Evolutionary conservation across 208 protist species (phyloP), one percentile per base, ranked within the genome.

Genomic region (Naegleria gruberi): DNA sequence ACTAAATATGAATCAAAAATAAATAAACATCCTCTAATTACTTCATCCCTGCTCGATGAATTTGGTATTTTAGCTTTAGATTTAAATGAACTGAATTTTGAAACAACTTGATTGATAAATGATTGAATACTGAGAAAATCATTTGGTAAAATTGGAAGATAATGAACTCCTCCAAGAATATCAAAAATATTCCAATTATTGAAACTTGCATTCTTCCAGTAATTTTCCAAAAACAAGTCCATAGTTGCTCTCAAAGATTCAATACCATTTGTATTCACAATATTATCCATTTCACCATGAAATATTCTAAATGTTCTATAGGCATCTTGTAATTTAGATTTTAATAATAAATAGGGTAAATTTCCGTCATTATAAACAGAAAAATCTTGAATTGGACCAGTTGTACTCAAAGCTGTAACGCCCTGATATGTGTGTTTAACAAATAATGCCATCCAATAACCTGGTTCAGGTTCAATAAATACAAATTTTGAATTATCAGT

Each of bases 391-490:
- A 84, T 84, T 44, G 41, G 34, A 45, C 15, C 41, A 26, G 42
- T 44, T 34, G 34, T 30, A 43, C 44, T 45, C 8, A 23, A 8
- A 30, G 65, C 4, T 6, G 30, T 44, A 4, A 5, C 65, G 65
- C n/a, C n/a, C 30, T 81, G 17, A 30, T 0, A 4, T 84, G 40
- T 10, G 23, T 41, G 4, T 41, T 87, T 87, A 5, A 87, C 83
- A 45, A 10, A 87, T 23, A 47, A 19, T 40, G 12, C 83, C 41
- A 87, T 55, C 43, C 44, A 55, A 87, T 87, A 87, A 55, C 83
- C 83, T 40, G 83, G 83, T 51, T 87, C 83, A 40, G n/a, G 26
- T 55, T 87, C 30, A 15, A 87, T 42, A 37, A 87, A 87, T 15
- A 55, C 41, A 55, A 30, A 87, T 55, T 55, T 55, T 55, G 19